These are phyloP conservation scores for Mucor mucedo DNA, from an alignment of 371 early-diverging fungal genomes.

Conservation along the genomic window DNA sequence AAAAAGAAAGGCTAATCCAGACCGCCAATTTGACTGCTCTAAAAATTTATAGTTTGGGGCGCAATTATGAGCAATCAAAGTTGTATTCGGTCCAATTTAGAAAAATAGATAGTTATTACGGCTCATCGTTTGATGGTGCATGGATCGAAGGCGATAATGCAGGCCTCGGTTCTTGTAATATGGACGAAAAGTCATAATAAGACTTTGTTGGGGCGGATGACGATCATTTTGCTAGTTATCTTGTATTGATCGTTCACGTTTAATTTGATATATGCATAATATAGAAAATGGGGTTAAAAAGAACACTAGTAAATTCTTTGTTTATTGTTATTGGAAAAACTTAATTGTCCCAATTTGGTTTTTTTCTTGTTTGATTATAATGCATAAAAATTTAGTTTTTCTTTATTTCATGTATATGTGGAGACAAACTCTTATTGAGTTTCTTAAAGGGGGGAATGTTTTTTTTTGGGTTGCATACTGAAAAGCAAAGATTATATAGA, in stretches of 20 bases:
- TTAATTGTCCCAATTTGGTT: neutral
- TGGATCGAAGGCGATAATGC: no score
- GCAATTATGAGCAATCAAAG: constrained; percentile 6
- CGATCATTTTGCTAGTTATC: no score
- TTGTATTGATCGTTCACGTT: no score
- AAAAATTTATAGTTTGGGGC: no score
- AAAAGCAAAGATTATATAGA: neutral
- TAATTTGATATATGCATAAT: neutral
- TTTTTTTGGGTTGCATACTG: neutral
- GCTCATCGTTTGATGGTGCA: neutral
- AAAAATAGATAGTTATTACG: constrained; percentile 13
- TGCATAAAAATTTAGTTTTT: neutral
- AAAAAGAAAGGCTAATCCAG: constrained; percentile 48
- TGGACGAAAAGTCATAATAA: no score
- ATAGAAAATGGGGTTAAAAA: neutral
- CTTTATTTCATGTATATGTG: neutral
- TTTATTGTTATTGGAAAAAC: neutral
- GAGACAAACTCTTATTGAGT: neutral
- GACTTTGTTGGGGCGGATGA: no score
- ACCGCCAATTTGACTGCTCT: constrained; percentile 32
- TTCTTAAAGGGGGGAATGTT: no score
- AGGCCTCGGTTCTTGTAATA: no score
- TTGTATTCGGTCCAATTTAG: constrained; percentile 1
- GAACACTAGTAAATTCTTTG: neutral
- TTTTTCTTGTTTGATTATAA: neutral